These are phyloP conservation scores for Fusarium agapanthi DNA, from an alignment of 2,329 filamentous ascomycete species.

Conservation along the genomic window DNA sequence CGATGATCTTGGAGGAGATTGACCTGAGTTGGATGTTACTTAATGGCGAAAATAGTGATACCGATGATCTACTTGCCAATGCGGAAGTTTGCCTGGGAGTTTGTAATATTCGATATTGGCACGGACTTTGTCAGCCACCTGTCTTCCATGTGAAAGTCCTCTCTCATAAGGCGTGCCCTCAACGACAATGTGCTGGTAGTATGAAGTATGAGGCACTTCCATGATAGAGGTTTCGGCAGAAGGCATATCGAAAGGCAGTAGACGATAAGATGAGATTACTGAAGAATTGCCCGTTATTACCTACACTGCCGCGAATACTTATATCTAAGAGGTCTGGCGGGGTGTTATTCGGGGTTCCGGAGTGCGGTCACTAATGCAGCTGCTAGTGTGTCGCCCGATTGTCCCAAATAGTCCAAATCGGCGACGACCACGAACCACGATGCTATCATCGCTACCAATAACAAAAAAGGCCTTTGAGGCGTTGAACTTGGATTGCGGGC, in stretches of 20 bases:
- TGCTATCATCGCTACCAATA: rapidly evolving
- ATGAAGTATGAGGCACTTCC: background rate
- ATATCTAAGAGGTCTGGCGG: background rate
- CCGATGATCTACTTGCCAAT: background rate
- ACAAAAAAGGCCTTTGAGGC: background rate
- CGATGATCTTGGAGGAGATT: background rate
- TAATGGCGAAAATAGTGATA: rapidly evolving
- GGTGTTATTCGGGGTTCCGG: background rate
- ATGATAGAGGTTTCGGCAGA: background rate
- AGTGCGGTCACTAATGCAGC: rapidly evolving
- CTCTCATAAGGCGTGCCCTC: background rate
- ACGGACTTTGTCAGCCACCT: background rate
- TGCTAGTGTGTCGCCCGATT: background rate
- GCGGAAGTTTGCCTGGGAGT: background rate
- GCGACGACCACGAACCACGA: background rate
- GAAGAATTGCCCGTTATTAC: background rate
- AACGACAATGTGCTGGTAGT: background rate
- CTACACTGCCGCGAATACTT: background rate
- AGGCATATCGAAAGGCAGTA: background rate
- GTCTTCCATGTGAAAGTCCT: background rate
- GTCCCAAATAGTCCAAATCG: background rate
- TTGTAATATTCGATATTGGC: background rate
- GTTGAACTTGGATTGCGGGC: rapidly evolving
- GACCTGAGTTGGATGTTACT: background rate
- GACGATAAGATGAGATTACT: rapidly evolving